These are phyloP conservation scores for Gentiana straminea DNA, from an alignment of 257 asterid species.

Conservation along the genomic window DNA sequence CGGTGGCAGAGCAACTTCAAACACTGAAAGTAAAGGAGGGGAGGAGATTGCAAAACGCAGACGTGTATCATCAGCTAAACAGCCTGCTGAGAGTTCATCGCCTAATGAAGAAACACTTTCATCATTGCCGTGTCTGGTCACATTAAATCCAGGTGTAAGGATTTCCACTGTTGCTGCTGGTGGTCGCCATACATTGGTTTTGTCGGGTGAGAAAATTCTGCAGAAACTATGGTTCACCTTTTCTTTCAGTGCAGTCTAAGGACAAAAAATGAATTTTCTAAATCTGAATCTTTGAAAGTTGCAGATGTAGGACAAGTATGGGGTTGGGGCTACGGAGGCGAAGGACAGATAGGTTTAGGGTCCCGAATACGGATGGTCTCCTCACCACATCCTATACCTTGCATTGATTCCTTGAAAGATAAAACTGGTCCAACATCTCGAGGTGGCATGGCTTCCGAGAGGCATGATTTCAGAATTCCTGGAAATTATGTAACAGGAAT, in stretches of 20 bases:
- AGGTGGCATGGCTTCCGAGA: constrained; percentile 47
- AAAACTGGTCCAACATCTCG: constrained; percentile 42
- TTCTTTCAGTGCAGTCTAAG: not conserved
- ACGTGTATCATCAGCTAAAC: constrained; percentile 62
- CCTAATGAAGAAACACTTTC: constrained; percentile 68
- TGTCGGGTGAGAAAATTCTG: constrained; percentile 53
- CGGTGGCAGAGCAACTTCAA: constrained; percentile 31
- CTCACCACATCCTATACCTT: constrained; percentile 92
- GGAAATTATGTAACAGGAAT: constrained; percentile 73
- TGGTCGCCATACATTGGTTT: constrained; percentile 84
- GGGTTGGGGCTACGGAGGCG: constrained; percentile 99
- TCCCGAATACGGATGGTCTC: constrained; percentile 91
- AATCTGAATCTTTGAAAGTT: constrained; percentile 15
- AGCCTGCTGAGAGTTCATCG: constrained; percentile 66
- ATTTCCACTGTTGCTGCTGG: constrained; percentile 86
- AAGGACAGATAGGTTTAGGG: constrained; percentile 96
- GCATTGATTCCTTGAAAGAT: constrained; percentile 61
- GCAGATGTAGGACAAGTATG: constrained; percentile 96
- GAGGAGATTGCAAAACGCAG: constrained; percentile 82
- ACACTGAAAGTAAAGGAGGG: constrained; percentile 43
- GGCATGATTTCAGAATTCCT: constrained; percentile 59
- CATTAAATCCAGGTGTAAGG: constrained; percentile 74
- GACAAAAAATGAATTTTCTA: constrained; percentile 18
- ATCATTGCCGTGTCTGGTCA: constrained; percentile 81
- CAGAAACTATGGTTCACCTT: not conserved